phyloP scores from a whole-genome alignment of 2,329 filamentous ascomycete species.

The Elsinoe australis region DNA sequence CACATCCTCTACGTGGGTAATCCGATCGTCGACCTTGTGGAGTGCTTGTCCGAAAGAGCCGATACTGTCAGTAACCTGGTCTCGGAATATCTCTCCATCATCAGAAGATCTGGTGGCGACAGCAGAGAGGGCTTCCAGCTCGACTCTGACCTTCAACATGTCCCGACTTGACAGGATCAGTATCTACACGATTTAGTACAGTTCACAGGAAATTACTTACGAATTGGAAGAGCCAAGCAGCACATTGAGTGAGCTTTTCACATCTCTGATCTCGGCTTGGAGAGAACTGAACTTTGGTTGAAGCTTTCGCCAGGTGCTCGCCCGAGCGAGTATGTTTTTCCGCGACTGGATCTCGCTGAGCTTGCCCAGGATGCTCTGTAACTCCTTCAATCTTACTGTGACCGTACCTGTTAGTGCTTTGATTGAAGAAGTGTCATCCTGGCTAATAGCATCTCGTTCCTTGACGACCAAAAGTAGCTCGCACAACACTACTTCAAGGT shows the following conservation, averaged over 20 bases:
- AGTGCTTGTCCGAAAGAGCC: conserved; percentile 9
- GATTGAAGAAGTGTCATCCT: conserved; percentile 17
- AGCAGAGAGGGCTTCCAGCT: conserved; percentile 25
- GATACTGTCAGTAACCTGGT: conserved; percentile 23
- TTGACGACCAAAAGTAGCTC: conserved; percentile 25
- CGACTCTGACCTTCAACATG: conserved; percentile 24
- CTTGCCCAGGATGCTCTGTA: conserved; percentile 23
- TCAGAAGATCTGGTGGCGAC: conserved; percentile 22
- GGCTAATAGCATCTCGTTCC: conserved; percentile 19
- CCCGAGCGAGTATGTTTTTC: conserved; percentile 19
- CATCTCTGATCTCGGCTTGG: conserved; percentile 25
- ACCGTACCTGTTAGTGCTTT: conserved; percentile 25
- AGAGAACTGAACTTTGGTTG: conserved; percentile 24
- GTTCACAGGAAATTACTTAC: conserved; percentile 22
- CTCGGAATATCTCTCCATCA: conserved; percentile 22
- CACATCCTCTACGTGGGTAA: conserved; percentile 27
- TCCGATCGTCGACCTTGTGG: conserved; percentile 25
- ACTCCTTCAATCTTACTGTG: conserved; percentile 24
- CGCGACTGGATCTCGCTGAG: conserved; percentile 20
- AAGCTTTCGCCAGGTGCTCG: conserved; percentile 23
- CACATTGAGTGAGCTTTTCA: conserved; percentile 29
- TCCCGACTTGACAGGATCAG: conserved; percentile 22
- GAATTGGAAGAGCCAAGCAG: conserved; percentile 28
- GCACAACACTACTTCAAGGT: conserved; percentile 28
- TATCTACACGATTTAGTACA: conserved; percentile 4